These are phyloP conservation scores for Cryptosporidium parvum DNA, from an alignment of 169 alveolate genomes.

Conservation along the genomic window DNA sequence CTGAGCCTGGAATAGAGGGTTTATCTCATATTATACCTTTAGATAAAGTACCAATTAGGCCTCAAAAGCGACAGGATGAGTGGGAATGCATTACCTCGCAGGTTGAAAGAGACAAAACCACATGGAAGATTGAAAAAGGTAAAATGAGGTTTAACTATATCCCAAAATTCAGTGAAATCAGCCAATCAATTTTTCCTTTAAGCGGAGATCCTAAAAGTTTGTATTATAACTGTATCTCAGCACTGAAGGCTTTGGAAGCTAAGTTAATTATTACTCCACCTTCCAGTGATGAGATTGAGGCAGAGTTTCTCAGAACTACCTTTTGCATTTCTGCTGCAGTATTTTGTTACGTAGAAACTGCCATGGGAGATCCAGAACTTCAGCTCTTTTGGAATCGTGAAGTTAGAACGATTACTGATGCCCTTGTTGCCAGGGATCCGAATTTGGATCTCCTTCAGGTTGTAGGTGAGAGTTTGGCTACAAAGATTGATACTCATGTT, in stretches of 20 bases:
- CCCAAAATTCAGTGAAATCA: slow-evolving; percentile 53
- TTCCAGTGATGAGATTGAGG: slow-evolving; percentile 48
- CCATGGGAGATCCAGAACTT: slow-evolving; percentile 62
- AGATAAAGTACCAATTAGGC: slow-evolving; percentile 17
- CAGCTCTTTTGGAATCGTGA: slow-evolving; percentile 69
- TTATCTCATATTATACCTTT: slow-evolving; percentile 10
- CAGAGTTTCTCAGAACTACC: slow-evolving; percentile 70
- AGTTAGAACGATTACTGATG: slow-evolving; percentile 39
- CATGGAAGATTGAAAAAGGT: slow-evolving; percentile 66
- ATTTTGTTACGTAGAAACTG: slow-evolving; percentile 55
- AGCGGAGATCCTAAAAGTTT: slow-evolving; percentile 73
- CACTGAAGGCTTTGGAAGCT: slow-evolving; percentile 21
- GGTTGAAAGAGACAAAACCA: slow-evolving; percentile 46
- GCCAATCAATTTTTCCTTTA: slow-evolving; percentile 8
- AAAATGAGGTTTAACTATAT: slow-evolving; percentile 50
- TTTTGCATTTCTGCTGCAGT: slow-evolving; percentile 71
- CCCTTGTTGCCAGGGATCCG: slow-evolving; percentile 46
- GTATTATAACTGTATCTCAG: slow-evolving; percentile 51
- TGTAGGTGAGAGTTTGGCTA: slow-evolving; percentile 41
- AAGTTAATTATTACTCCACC: slow-evolving; percentile 47
- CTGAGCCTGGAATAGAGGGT: slow-evolving; percentile 58
- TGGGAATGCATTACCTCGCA: slow-evolving; percentile 69
- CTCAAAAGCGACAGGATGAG: slow-evolving; percentile 72
- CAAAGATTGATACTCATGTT: slow-evolving; percentile 1
- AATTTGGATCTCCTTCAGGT: slow-evolving; percentile 57